Percentiles rank a stretch among this genome's conserved stretches.
Evolutionary conservation across 2,329 filamentous ascomycete species (phyloP).

Genomic region (Penicillium concentricum): DNA sequence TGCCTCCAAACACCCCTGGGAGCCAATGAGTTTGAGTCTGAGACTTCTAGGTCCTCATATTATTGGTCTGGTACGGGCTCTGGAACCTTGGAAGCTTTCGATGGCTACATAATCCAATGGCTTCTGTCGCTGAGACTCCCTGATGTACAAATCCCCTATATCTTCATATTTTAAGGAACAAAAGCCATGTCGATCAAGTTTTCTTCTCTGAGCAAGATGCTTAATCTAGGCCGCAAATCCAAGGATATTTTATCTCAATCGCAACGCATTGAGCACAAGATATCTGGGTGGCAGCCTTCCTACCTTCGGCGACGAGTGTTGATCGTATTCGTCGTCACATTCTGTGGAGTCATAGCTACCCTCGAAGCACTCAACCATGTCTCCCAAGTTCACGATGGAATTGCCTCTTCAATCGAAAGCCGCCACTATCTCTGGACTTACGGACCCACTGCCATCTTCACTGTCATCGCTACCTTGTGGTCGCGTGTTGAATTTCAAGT

Average conservation of each 20-base stretch:
- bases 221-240: not conserved
- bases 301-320: not conserved
- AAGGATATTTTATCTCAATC: not conserved
- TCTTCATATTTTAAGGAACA: not conserved
- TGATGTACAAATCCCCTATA: not conserved
- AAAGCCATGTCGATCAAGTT: not conserved
- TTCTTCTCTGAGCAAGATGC: not conserved
- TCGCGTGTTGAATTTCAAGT: not conserved
- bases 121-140: not conserved
- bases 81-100: not conserved
- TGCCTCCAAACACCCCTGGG: not conserved
- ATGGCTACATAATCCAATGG: not conserved
- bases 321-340: not conserved
- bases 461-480: not conserved
- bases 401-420: not conserved
- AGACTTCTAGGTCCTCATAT: not conserved
- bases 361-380: not conserved
- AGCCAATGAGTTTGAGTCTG: not conserved
- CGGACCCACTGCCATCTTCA: not conserved
- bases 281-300: not conserved
- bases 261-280: not conserved
- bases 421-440: not conserved
- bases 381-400: no score
- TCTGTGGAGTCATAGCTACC: not conserved
- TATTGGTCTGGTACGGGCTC: not conserved